Base-by-base conservation (phyloP, 208 protist species). In the Leishmania braziliensis region DNA sequence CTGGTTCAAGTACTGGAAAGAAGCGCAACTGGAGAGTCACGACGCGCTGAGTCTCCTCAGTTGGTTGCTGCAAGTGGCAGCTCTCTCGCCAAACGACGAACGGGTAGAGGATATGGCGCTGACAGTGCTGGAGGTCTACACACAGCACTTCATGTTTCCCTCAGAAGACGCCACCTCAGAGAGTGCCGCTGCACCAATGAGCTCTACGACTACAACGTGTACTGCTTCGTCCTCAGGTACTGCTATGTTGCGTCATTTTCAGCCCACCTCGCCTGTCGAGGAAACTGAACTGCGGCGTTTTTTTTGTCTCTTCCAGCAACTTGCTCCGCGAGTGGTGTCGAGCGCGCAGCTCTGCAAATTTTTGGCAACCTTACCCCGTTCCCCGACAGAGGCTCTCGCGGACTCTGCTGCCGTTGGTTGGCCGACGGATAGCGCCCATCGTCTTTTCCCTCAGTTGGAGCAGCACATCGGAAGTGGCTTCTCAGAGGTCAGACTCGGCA, bases 1-100 rank as follows among this genome's bases (percentile, higher is more conserved):
- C 23, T 96, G 93, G 92, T 88, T 95, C 69, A 89, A 95, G 83
- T 94, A 92, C 86, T 93, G 91, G 88, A 86, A 95, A n/a, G 92
- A 98, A 73, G 76, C 86, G 6, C 75, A 88, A 16, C 68, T 87
- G 8, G 72, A 71, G 20, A 91, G 81, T 53, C 70, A 77, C 9
- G 75, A 66, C 33, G 78, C 77, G 1, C 71, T 88, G 18, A 51
- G 26, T n/a, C 76, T 84, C 29, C 80, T 92, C 50, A 89, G 83
- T n/a, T 98, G 95, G 91, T 82, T 98, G 54, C 81, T 96, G 12
- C 86, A 85, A 26, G 89, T 95, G 46, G 92, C 92, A 0, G 43
- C 78, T 20, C 51, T 82, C 4, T 89, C 90, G 6, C 95, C 95
- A 18, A 96, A 82, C 83, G 92, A 96, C 51, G 95, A 95, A 63